These are phyloP conservation scores for Aristolochia contorta DNA, from an alignment of 164 flowering plant genomes.

Conservation along the genomic window DNA sequence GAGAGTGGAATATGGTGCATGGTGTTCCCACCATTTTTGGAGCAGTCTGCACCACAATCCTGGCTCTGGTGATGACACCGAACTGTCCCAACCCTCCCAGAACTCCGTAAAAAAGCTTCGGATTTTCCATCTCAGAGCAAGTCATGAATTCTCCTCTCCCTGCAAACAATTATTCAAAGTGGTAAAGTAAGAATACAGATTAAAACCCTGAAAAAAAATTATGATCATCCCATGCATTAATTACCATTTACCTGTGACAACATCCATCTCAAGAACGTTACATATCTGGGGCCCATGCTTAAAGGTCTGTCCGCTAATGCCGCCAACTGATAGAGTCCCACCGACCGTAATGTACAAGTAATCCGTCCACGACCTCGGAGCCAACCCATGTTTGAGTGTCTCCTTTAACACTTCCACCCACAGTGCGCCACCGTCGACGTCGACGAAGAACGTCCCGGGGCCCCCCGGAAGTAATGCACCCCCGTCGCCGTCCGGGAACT, in stretches of 20 bases:
- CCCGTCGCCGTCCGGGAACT: slow-evolving; percentile 6
- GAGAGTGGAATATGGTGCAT: too few relatives aligned
- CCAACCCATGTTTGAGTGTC: slow-evolving; percentile 6
- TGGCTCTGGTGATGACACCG: slow-evolving; percentile 14
- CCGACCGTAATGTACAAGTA: slow-evolving; percentile 7
- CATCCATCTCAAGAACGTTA: slow-evolving; percentile 11
- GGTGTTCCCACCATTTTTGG: slow-evolving; percentile 8
- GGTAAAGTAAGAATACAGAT: too few relatives aligned
- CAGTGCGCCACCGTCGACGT: slow-evolving; percentile 10
- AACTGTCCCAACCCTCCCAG: slow-evolving; percentile 17
- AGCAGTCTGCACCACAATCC: slow-evolving; percentile 7
- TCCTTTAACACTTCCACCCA: slow-evolving; percentile 12
- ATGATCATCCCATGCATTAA: neutral
- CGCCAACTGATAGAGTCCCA: slow-evolving; percentile 10
- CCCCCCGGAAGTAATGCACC: too few relatives aligned
- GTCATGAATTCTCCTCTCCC: slow-evolving; percentile 12
- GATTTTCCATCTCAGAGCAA: slow-evolving; percentile 8
- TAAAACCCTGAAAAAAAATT: too few relatives aligned
- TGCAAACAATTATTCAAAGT: too few relatives aligned
- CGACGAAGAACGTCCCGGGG: too few relatives aligned
- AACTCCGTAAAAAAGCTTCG: slow-evolving; percentile 10
- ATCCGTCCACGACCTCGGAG: slow-evolving; percentile 13
- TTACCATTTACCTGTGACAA: slow-evolving; percentile 5
- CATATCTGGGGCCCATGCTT: slow-evolving; percentile 13
- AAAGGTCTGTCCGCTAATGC: slow-evolving; percentile 11